Evolutionary conservation across 2,329 filamentous ascomycete species (phyloP), one percentile per base, ranked within the genome.

Genomic region (Zarea fungicola): DNA sequence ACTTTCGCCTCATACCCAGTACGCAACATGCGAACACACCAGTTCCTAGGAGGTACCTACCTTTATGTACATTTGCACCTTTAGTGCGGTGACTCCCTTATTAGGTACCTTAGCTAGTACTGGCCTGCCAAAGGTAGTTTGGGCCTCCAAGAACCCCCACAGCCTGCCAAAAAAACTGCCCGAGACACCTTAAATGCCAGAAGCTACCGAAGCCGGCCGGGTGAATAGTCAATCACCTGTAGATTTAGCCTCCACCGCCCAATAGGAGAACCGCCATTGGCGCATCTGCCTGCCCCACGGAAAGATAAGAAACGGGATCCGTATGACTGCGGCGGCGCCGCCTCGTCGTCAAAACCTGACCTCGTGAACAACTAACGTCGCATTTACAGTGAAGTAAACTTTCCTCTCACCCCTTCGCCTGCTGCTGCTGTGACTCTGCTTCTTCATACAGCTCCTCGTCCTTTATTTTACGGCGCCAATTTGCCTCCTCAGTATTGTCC

Each of bases 131-230:
- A n/a, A n/a, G n/a, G n/a, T n/a, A n/a, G n/a, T n/a, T n/a, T n/a
- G n/a, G n/a, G n/a, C n/a, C n/a, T n/a, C n/a, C n/a, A n/a, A n/a
- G n/a, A n/a, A n/a, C n/a, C n/a, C n/a, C n/a, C n/a, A n/a, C n/a
- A n/a, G n/a, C n/a, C n/a, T n/a, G n/a, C n/a, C n/a, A n/a, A n/a
- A n/a, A n/a, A n/a, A n/a, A n/a, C n/a, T n/a, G n/a, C n/a, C n/a
- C n/a, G n/a, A n/a, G n/a, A n/a, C n/a, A n/a, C n/a, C n/a, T n/a
- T n/a, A n/a, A n/a, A n/a, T n/a, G n/a, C n/a, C n/a, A n/a, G n/a
- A n/a, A n/a, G n/a, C n/a, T n/a, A n/a, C 48, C 48, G 48, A 49
- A 44, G 48, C 48, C 48, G 48, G 47, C 40, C 19, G 21, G 11
- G 4, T n/a, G 5, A 42, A 39, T 34, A 29, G 42, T 28, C 28